Evolutionary conservation across 2,329 filamentous ascomycete species (phyloP).

Genomic region (Endothia cerciana): DNA sequence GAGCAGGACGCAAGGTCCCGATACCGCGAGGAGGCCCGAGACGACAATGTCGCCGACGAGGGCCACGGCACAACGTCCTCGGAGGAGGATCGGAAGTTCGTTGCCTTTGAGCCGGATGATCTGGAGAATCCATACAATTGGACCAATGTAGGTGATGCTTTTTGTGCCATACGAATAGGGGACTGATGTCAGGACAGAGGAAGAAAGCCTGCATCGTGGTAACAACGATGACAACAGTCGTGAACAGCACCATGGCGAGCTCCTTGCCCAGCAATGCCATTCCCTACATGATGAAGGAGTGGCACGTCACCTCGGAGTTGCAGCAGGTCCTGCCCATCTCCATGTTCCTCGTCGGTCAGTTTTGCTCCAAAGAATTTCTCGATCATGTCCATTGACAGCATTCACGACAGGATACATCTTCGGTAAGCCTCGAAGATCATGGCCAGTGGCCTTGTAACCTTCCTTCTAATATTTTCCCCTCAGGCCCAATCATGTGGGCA

Average conservation of each 20-base stretch:
- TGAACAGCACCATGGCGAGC: constrained; percentile 71
- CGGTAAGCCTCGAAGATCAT: constrained; percentile 39
- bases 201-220: constrained; percentile 60
- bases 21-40: constrained; percentile 48
- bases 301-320: constrained; percentile 52
- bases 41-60: constrained; percentile 36
- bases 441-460: no score
- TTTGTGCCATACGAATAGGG: constrained; percentile 3
- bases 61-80: constrained; percentile 38
- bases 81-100: constrained; percentile 38
- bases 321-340: constrained; percentile 62
- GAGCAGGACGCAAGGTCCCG: constrained; percentile 46
- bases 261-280: constrained; percentile 67
- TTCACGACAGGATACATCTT: constrained; percentile 55
- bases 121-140: constrained; percentile 59
- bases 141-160: constrained; percentile 39
- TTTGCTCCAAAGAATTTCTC: background rate
- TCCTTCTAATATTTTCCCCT: background rate
- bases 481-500: constrained; percentile 62
- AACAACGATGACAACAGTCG: constrained; percentile 60
- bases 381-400: background rate
- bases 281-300: constrained; percentile 60
- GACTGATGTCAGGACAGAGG: constrained; percentile 39
- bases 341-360: constrained; percentile 58
- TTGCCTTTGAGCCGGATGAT: constrained; percentile 53